Evolutionary conservation across 202 grass and related monocot genomes (phyloP), one percentile per base, ranked within the genome.

Genomic region (Dendrocalamus latiflorus): DNA sequence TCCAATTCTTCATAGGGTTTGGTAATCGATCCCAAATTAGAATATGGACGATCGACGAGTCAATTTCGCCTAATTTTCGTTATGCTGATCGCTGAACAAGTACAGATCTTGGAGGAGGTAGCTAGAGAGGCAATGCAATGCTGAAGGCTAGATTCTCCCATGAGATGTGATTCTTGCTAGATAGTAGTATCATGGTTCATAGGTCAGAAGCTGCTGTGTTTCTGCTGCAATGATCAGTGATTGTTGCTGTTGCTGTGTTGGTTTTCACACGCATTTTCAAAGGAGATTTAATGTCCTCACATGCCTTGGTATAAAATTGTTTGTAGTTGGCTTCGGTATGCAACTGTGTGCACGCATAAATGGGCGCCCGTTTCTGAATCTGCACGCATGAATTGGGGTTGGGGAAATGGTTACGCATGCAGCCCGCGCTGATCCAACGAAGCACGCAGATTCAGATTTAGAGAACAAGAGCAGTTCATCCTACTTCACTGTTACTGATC

Each of bases 211-310:
- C 38, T 47, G 68, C 20, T 11, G 54, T 6, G 8, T 30, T 61
- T 62, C 42, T 30, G 30, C 30, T 30, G 30, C 30, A 30, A 30
- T 30, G 30, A 30, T 30, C 30, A 30, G 30, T 30, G 30, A 30
- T 30, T 78, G 78, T 9, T 24, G 30, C 41, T 37, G 12, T 42
- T 61, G 25, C 9, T 69, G 72, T 48, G 38, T 63, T 72, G 74
- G 60, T 78, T 59, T 55, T 66, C 81, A 51, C 74, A 49, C 28
- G 60, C 64, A 76, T 65, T 76, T 61, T 71, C 70, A 20, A 80
- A 84, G 58, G 75, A 47, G 66, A 67, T 88, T 84, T 42, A 84
- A 79, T 74, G 68, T 59, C 15, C 43, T 68, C 86, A 89, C 70
- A 81, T 70, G 69, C n/a, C 20, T 59, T 47, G 15, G 44, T 64